phyloP scores from a whole-genome alignment of 2,329 filamentous ascomycete genomes.

The Colletotrichum falcatum region DNA sequence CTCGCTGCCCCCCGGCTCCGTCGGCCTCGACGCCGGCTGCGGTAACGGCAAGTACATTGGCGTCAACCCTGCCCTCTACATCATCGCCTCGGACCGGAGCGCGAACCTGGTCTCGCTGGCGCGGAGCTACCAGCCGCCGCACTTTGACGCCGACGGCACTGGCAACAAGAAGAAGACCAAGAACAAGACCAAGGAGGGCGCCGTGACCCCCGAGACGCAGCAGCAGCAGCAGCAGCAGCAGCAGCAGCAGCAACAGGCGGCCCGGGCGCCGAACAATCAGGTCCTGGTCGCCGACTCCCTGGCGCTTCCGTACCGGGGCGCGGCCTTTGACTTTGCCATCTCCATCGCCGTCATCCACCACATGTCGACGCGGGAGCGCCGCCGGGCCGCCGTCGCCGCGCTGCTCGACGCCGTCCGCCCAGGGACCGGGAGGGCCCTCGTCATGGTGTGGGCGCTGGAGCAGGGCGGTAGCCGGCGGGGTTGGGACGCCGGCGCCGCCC shows the following conservation, averaged over 20 bases:
- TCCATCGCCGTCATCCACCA: slow-evolving; percentile 96
- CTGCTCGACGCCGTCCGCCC: slow-evolving; percentile 75
- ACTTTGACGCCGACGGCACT: slow-evolving; percentile 14
- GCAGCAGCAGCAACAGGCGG: not conserved
- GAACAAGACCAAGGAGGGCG: slow-evolving; percentile 6
- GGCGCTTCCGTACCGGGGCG: slow-evolving; percentile 78
- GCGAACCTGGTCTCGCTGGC: slow-evolving; percentile 66
- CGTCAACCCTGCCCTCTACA: slow-evolving; percentile 81
- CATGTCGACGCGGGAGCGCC: slow-evolving; percentile 80
- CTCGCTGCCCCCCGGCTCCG: slow-evolving; percentile 72
- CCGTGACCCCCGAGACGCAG: not conserved
- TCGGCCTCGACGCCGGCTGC: slow-evolving; percentile 93
- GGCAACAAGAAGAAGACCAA: slow-evolving; percentile 34
- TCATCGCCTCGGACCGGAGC: slow-evolving; percentile 88
- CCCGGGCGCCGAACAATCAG: slow-evolving; percentile 50
- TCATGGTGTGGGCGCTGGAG: slow-evolving; percentile 97
- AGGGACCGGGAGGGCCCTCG: slow-evolving; percentile 76
- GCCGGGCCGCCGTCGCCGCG: slow-evolving; percentile 77
- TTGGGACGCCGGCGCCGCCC: slow-evolving; percentile 85
- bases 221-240: not conserved
- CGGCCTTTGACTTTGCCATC: slow-evolving; percentile 82
- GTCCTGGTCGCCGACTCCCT: slow-evolving; percentile 86
- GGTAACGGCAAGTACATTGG: slow-evolving; percentile 96
- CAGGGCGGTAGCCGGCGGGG: slow-evolving; percentile 87
- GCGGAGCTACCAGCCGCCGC: slow-evolving; percentile 43